A percentile compares a stretch with the other conserved stretches of the same genome.
Evolutionary conservation across 495 filamentous ascomycete genomes (phyloP).

Genomic region (Aspergillus mulundensis): DNA sequence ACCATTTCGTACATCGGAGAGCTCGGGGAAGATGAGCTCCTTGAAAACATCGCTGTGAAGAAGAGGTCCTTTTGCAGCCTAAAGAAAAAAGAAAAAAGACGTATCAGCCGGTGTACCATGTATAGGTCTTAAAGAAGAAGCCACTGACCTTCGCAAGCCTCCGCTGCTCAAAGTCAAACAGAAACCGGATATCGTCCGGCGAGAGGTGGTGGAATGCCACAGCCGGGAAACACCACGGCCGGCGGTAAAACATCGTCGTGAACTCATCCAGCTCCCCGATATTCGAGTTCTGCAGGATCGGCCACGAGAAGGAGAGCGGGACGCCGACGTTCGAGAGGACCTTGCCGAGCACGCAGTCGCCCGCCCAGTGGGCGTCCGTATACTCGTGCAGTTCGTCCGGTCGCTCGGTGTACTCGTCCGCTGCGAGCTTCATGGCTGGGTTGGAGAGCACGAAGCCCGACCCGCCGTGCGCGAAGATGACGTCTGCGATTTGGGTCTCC

Average conservation of each 20-base stretch:
- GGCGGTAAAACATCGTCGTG: slow-evolving; percentile 34
- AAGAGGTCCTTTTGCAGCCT: slow-evolving; percentile 35
- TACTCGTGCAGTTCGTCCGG: slow-evolving; percentile 49
- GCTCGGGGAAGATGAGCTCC: slow-evolving; percentile 39
- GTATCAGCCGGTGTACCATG: not conserved
- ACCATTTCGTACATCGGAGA: slow-evolving; percentile 26
- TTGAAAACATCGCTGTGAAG: slow-evolving; percentile 44
- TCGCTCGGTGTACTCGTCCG: slow-evolving; percentile 42
- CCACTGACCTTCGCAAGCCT: slow-evolving; percentile 32
- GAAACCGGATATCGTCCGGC: slow-evolving; percentile 32
- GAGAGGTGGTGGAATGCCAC: slow-evolving; percentile 52
- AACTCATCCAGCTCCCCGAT: slow-evolving; percentile 44
- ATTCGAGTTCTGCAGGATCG: slow-evolving; percentile 48
- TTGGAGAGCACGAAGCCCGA: slow-evolving; percentile 63
- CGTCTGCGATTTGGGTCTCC: slow-evolving; percentile 49
- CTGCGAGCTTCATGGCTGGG: slow-evolving; percentile 45
- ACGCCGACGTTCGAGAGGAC: slow-evolving; percentile 54
- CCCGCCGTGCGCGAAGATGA: slow-evolving; percentile 63
- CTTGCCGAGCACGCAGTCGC: slow-evolving; percentile 60
- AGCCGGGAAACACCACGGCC: slow-evolving; percentile 54
- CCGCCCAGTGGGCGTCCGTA: slow-evolving; percentile 59
- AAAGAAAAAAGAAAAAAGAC: not conserved
- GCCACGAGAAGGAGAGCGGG: slow-evolving; percentile 45
- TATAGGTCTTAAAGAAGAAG: not conserved
- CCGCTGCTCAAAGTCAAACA: slow-evolving; percentile 40